A percentile compares a stretch with the other conserved stretches of the same genome.
Evolutionary conservation across 768 basidiomycete species (phyloP).

Genomic region (Lepiota brunneoincarnata): DNA sequence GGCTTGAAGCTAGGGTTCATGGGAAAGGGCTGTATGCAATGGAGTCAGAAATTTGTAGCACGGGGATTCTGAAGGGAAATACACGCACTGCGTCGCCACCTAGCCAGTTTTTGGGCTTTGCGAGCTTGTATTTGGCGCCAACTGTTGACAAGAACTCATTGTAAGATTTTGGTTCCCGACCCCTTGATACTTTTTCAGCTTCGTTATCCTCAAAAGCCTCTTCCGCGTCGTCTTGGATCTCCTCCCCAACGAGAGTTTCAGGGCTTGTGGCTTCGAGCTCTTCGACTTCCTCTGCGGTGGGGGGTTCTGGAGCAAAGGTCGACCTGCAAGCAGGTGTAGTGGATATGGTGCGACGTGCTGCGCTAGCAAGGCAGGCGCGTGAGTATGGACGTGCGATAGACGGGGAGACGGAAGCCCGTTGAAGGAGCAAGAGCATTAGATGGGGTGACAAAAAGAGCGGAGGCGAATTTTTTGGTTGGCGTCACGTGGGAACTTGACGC

Average conservation of each 20-base stretch:
- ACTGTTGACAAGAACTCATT: conserved; percentile 40
- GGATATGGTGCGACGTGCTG: conserved; percentile 25
- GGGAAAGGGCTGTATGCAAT: conserved; percentile 70
- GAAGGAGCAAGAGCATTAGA: conserved; percentile 34
- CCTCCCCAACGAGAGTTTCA: conserved; percentile 5
- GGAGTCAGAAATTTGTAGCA: conserved; percentile 5
- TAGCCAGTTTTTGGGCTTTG: conserved; percentile 61
- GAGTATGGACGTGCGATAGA: conserved; percentile 25
- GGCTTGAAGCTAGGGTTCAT: conserved; percentile 84
- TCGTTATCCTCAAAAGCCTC: conserved; percentile 12
- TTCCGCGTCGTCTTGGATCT: conserved; percentile 12
- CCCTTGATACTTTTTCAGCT: background rate
- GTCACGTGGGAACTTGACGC: conserved; percentile 30
- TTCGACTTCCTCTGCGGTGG: conserved; percentile 19
- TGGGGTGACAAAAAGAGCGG: conserved; percentile 29
- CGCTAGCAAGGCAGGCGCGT: conserved; percentile 18
- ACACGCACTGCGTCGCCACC: conserved; percentile 48
- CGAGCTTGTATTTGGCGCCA: conserved; percentile 40
- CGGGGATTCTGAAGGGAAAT: conserved; percentile 16
- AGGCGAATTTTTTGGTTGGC: conserved; percentile 18
- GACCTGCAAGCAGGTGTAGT: conserved; percentile 20
- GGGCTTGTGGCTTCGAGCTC: conserved; percentile 18
- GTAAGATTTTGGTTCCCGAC: conserved; percentile 26
- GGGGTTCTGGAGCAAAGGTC: conserved; percentile 24
- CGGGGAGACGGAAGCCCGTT: conserved; percentile 24